These are phyloP conservation scores for Voacanga thouarsii DNA, from an alignment of 257 asterid species.

Conservation along the genomic window DNA sequence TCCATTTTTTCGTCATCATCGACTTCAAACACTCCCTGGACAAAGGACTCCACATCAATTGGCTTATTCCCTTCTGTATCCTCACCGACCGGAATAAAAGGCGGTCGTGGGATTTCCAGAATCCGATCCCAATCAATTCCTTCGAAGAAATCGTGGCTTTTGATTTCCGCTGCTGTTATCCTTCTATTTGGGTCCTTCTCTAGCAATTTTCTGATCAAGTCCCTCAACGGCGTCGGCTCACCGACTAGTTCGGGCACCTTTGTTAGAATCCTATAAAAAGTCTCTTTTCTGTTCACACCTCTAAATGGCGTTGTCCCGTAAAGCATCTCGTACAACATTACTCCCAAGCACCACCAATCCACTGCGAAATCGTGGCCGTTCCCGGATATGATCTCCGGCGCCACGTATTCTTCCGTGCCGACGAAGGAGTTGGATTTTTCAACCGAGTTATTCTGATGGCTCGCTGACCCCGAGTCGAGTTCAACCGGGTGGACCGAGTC, in stretches of 20 bases:
- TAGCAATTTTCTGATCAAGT: slow-evolving; percentile 66
- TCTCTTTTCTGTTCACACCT: slow-evolving; percentile 69
- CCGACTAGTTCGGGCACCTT: slow-evolving; percentile 65
- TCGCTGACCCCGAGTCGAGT: slow-evolving; percentile 25
- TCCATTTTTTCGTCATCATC: slow-evolving; percentile 23
- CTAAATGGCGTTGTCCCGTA: slow-evolving; percentile 87
- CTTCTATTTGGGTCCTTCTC: slow-evolving; percentile 74
- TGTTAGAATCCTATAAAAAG: slow-evolving; percentile 50
- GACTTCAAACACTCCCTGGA: slow-evolving; percentile 50
- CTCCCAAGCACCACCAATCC: slow-evolving; percentile 96
- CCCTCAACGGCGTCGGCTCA: slow-evolving; percentile 73
- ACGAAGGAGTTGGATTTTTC: slow-evolving; percentile 89
- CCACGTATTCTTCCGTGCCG: slow-evolving; percentile 93
- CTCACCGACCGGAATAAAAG: slow-evolving; percentile 71
- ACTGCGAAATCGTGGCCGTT: slow-evolving; percentile 91
- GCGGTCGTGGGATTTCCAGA: slow-evolving; percentile 71
- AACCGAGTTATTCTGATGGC: slow-evolving; percentile 37
- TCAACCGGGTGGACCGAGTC: slow-evolving; percentile 39
- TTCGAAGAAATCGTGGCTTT: slow-evolving; percentile 56
- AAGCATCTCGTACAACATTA: slow-evolving; percentile 84
- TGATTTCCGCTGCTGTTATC: slow-evolving; percentile 48
- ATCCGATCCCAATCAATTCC: slow-evolving; percentile 67
- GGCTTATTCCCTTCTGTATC: slow-evolving; percentile 42
- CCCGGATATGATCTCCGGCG: slow-evolving; percentile 82
- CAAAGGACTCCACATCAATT: slow-evolving; percentile 72